phyloP scores from a whole-genome alignment of 495 filamentous ascomycete species.

The Aspergillus conjunctus region DNA sequence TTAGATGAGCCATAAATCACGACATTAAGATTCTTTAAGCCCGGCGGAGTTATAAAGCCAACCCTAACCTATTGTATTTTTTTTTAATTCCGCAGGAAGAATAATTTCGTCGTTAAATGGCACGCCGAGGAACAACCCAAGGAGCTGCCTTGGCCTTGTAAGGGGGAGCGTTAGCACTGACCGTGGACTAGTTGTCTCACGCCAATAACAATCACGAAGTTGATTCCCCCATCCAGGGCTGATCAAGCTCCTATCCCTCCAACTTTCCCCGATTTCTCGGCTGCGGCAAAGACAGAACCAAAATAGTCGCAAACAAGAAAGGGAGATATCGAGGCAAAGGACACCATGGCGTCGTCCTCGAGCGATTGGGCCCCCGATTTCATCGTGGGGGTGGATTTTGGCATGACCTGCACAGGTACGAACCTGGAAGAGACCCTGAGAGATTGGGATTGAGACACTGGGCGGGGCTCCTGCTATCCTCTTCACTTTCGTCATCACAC shows the following conservation, averaged over 20 bases:
- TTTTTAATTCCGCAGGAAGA: too few species aligned
- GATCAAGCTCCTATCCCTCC: not conserved
- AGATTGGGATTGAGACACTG: too few species aligned
- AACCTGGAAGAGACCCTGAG: not conserved
- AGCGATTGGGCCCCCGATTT: slow-evolving; percentile 1
- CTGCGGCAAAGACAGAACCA: not conserved
- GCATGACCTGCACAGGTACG: slow-evolving; percentile 6
- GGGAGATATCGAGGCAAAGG: not conserved
- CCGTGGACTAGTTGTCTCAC: not conserved
- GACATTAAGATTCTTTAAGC: not conserved
- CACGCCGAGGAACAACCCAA: not conserved
- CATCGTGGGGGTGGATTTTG: slow-evolving; percentile 4
- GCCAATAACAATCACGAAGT: not conserved
- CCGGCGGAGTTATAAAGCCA: not conserved
- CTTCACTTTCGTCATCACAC: not conserved
- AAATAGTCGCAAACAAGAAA: not conserved
- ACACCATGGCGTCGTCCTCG: not conserved
- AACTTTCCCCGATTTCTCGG: not conserved
- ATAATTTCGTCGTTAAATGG: not conserved
- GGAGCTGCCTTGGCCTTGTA: not conserved
- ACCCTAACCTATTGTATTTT: not conserved
- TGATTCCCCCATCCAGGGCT: not conserved
- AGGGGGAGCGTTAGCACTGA: not conserved
- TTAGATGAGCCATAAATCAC: not conserved
- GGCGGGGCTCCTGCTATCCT: not conserved